Percentiles rank a stretch among this genome's conserved stretches.
These are phyloP conservation scores for Metarhizium sp. DNA, from an alignment of 2,329 filamentous ascomycete species.

Conservation along the genomic window DNA sequence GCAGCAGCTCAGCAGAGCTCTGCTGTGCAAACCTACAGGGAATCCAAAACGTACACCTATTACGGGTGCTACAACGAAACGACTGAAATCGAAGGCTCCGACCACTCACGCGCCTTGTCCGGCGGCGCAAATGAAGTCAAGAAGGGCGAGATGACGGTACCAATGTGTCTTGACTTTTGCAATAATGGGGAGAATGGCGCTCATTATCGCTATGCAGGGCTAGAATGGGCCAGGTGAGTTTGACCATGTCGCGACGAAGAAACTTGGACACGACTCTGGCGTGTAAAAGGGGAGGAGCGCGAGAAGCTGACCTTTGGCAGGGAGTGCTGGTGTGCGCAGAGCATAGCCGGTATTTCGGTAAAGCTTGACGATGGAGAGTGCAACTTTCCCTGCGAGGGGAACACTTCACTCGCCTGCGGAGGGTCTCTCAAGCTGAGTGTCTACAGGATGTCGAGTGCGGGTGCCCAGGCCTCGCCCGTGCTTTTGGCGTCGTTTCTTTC, in stretches of 20 bases:
- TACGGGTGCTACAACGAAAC: conserved; percentile 53
- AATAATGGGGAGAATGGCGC: conserved; percentile 18
- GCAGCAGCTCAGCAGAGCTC: conserved; percentile 9
- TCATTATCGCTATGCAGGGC: conserved; percentile 39
- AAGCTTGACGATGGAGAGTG: conserved; percentile 39
- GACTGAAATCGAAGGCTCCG: conserved; percentile 30
- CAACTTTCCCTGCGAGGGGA: conserved; percentile 43
- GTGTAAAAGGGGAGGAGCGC: background rate
- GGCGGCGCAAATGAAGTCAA: conserved; percentile 30
- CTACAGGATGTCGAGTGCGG: conserved; percentile 22
- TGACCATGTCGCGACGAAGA: background rate
- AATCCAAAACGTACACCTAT: conserved; percentile 34
- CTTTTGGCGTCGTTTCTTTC: background rate
- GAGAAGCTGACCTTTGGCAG: conserved; percentile 18
- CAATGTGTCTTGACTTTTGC: conserved; percentile 43
- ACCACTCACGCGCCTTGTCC: conserved; percentile 35
- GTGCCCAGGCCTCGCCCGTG: background rate
- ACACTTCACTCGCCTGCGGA: conserved; percentile 42
- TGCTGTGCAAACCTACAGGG: conserved; percentile 23
- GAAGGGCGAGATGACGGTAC: conserved; percentile 40
- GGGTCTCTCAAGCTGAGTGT: conserved; percentile 40
- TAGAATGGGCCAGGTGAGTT: conserved; percentile 41
- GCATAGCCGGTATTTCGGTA: conserved; percentile 35
- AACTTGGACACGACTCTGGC: background rate
- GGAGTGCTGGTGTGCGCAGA: conserved; percentile 51